Evolutionary conservation across 2,329 filamentous ascomycete genomes (phyloP).

Genomic region (Pyrenochaeta sp.): DNA sequence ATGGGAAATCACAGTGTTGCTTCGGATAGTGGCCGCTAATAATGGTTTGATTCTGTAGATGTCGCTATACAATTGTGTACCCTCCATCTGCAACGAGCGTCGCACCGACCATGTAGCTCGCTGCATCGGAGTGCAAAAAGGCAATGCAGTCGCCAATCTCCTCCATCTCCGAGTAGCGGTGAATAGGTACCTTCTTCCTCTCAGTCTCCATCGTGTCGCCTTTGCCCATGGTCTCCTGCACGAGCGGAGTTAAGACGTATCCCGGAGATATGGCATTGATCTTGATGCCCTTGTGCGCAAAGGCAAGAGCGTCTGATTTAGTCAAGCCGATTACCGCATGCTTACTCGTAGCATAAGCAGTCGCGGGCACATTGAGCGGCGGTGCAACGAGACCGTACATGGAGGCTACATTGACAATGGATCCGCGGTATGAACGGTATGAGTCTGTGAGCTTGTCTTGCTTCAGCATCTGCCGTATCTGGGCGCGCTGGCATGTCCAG

Average conservation of each 20-base stretch:
- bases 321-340: slow-evolving; percentile 65
- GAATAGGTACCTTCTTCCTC: slow-evolving; percentile 53
- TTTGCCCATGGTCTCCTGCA: slow-evolving; percentile 31
- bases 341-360: slow-evolving; percentile 62
- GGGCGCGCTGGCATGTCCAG: slow-evolving; percentile 64
- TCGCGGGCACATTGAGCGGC: slow-evolving; percentile 47
- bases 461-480: slow-evolving; percentile 61
- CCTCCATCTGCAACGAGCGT: slow-evolving; percentile 71
- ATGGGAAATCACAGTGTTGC: background rate
- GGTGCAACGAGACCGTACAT: slow-evolving; percentile 60
- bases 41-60: background rate
- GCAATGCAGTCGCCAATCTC: slow-evolving; percentile 77
- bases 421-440: slow-evolving; percentile 54
- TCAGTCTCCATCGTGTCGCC: slow-evolving; percentile 49
- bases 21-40: background rate
- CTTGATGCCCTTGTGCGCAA: slow-evolving; percentile 61
- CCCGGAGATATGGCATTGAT: slow-evolving; percentile 69
- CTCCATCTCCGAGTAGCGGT: slow-evolving; percentile 62
- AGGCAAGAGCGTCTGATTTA: slow-evolving; percentile 62
- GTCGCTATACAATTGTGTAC: slow-evolving; percentile 29
- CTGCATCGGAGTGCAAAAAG: slow-evolving; percentile 76
- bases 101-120: slow-evolving; percentile 75
- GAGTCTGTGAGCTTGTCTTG: slow-evolving; percentile 53
- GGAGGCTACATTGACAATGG: slow-evolving; percentile 64
- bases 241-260: slow-evolving; percentile 56